Conservation (phyloP, 2,329 filamentous ascomycete genomes). For the Exophiala alcalophila region DNA sequence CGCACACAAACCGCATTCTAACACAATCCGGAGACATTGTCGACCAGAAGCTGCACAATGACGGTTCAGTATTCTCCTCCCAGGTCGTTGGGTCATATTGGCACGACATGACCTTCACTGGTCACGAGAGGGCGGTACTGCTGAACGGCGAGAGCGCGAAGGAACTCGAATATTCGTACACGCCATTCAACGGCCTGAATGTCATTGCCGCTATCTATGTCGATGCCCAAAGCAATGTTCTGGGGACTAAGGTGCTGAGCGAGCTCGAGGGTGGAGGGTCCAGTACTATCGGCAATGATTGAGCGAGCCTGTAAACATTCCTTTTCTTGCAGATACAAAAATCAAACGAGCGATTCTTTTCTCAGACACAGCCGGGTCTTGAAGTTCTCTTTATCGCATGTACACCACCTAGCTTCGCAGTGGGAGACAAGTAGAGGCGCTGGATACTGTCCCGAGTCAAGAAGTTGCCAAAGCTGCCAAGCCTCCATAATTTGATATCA, state of each 20-base stretch:
- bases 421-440: too few relatives aligned
- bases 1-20: conserved; percentile 56
- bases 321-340: too few relatives aligned
- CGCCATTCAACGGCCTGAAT: conserved; percentile 50
- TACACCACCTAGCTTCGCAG: too few relatives aligned
- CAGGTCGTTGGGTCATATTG: conserved; percentile 50
- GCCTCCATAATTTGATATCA: too few relatives aligned
- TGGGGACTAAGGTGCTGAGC: conserved; percentile 52
- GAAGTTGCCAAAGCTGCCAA: neutral
- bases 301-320: too few relatives aligned
- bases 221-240: conserved; percentile 48
- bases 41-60: conserved; percentile 55
- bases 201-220: conserved; percentile 50
- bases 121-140: conserved; percentile 49
- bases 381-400: too few relatives aligned
- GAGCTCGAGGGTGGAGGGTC: conserved; percentile 54
- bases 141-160: conserved; percentile 47
- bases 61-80: conserved; percentile 47
- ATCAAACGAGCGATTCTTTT: too few relatives aligned
- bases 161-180: conserved; percentile 55
- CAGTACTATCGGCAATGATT: conserved; percentile 48
- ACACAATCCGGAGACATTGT: conserved; percentile 55
- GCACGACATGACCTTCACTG: conserved; percentile 55
- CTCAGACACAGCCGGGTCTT: too few relatives aligned
- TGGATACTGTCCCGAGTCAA: too few relatives aligned